A percentile compares a stretch with the other conserved stretches of the same genome.
These are phyloP conservation scores for Aspergillus nomiae DNA, from an alignment of 2,329 filamentous ascomycete genomes.

Conservation along the genomic window DNA sequence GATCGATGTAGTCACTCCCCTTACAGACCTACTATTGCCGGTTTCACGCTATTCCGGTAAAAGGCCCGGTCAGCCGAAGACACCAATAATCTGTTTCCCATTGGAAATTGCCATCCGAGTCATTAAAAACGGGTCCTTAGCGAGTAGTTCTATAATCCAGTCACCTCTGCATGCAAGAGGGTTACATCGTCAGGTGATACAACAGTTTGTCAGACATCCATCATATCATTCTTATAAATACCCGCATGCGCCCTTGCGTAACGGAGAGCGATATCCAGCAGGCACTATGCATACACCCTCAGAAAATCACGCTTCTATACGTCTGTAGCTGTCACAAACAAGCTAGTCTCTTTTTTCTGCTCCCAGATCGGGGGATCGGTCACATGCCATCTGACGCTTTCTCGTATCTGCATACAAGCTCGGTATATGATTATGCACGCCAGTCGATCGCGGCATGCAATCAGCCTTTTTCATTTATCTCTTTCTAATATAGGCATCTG, in stretches of 20 bases:
- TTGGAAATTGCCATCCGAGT: background rate
- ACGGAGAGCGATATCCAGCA: background rate
- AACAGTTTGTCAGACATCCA: no score
- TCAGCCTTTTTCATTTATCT: no score
- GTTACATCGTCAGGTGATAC: background rate
- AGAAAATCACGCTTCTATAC: background rate
- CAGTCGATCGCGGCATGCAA: no score
- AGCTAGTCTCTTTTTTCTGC: background rate
- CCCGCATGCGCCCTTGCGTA: background rate
- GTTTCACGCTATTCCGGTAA: background rate
- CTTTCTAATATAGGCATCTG: no score
- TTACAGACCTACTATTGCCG: no score
- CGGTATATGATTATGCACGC: no score
- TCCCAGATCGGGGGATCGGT: background rate
- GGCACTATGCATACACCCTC: background rate
- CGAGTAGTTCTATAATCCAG: background rate
- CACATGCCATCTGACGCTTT: background rate
- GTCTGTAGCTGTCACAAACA: background rate
- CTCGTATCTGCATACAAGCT: no score
- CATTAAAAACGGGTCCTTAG: background rate
- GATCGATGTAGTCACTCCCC: background rate
- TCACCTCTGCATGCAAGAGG: background rate
- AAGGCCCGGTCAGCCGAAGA: background rate
- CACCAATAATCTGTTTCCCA: background rate
- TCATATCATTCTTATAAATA: background rate